Percentiles rank a stretch among this genome's conserved stretches.
These are phyloP conservation scores for Blastobotrys persicus DNA, from an alignment of 1,139 yeast species.

Conservation along the genomic window DNA sequence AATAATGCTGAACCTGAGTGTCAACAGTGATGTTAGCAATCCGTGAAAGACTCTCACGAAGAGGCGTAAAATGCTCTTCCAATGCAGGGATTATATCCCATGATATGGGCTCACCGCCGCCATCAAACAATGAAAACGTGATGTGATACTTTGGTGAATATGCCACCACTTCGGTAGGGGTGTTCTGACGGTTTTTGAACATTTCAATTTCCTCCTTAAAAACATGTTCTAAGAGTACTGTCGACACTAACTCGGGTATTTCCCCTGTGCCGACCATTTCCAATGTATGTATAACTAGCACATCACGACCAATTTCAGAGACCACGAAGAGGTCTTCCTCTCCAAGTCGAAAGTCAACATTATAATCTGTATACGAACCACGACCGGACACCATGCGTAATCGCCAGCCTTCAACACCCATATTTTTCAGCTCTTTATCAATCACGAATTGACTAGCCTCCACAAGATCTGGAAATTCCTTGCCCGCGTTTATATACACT, in stretches of 20 bases:
- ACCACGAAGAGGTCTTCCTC: conserved; percentile 36
- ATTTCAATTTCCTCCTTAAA: conserved; percentile 48
- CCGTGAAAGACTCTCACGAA: conserved; percentile 43
- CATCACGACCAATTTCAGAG: conserved; percentile 41
- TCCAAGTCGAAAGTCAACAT: conserved; percentile 34
- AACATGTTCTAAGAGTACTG: conserved; percentile 54
- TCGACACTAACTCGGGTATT: conserved; percentile 59
- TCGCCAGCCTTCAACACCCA: conserved; percentile 31
- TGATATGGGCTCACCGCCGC: conserved; percentile 51
- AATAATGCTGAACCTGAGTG: conserved; percentile 73
- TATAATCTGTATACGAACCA: conserved; percentile 31
- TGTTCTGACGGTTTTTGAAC: conserved; percentile 23
- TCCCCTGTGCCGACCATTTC: conserved; percentile 53
- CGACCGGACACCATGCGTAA: conserved; percentile 32
- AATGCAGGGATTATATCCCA: conserved; percentile 58
- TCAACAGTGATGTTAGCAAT: conserved; percentile 73
- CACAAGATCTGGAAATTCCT: conserved; percentile 43
- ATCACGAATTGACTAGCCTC: conserved; percentile 46
- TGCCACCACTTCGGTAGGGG: conserved; percentile 38
- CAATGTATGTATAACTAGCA: conserved; percentile 48
- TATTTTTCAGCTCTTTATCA: conserved; percentile 31
- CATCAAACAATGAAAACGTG: conserved; percentile 61
- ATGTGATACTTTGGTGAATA: conserved; percentile 65
- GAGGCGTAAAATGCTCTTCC: conserved; percentile 45
- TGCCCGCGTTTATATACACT: conserved; percentile 46